phyloP scores from a whole-genome alignment of 192 early-diverging fungal genomes.

The Pilobolus umbonatus region DNA sequence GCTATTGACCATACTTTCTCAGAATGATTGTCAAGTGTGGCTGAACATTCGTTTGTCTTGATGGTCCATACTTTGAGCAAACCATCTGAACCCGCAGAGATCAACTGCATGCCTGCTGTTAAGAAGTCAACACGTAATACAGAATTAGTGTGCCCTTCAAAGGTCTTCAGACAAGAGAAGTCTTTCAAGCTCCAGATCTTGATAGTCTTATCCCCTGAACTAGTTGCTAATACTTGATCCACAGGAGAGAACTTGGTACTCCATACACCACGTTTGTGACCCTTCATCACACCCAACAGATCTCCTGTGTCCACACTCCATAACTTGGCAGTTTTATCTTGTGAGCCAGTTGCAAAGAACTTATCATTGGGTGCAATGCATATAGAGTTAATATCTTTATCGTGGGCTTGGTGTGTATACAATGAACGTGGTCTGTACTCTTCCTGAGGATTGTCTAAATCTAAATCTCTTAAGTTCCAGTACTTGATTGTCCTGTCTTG shows the following conservation, averaged over 20 bases:
- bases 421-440: constrained; percentile 55
- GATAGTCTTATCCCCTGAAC: constrained; percentile 90
- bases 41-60: constrained; percentile 82
- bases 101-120: constrained; percentile 81
- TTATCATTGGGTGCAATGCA: constrained; percentile 87
- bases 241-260: constrained; percentile 89
- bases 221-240: constrained; percentile 88
- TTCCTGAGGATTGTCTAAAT: constrained; percentile 33
- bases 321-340: constrained; percentile 93
- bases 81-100: constrained; percentile 87
- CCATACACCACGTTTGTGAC: constrained; percentile 97
- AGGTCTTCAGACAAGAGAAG: constrained; percentile 84
- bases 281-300: constrained; percentile 74
- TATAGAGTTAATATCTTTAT: constrained; percentile 95
- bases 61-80: constrained; percentile 97
- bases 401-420: constrained; percentile 93
- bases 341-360: constrained; percentile 88
- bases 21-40: constrained; percentile 90
- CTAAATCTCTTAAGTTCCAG: constrained; percentile 75
- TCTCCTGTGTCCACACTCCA: constrained; percentile 84
- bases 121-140: constrained; percentile 84
- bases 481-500: constrained; percentile 94
- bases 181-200: constrained; percentile 93
- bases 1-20: constrained; percentile 94
- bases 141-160: constrained; percentile 98